Percentiles rank a stretch among this genome's conserved stretches.
Evolutionary conservation across 805 yeast species (phyloP).

Genomic region (Ogataea polymorpha): DNA sequence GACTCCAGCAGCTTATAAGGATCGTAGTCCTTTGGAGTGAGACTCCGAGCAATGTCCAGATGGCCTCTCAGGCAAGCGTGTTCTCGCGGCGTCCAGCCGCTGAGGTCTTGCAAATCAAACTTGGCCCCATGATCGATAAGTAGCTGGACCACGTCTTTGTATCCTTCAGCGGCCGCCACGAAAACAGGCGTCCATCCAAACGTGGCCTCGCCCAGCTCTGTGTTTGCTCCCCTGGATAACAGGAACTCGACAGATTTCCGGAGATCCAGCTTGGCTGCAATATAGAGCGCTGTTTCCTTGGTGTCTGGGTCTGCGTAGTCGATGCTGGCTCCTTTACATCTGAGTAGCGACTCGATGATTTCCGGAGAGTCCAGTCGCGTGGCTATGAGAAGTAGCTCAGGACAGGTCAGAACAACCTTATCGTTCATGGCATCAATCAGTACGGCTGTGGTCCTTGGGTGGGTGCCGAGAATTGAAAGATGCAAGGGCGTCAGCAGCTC

Average conservation of each 20-base stretch:
- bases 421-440: conserved; percentile 47
- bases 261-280: conserved; percentile 67
- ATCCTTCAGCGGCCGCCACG: conserved; percentile 87
- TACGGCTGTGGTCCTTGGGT: conserved; percentile 68
- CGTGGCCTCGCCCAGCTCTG: conserved; percentile 71
- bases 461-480: conserved; percentile 76
- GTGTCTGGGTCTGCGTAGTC: conserved; percentile 58
- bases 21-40: conserved; percentile 49
- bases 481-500: conserved; percentile 82
- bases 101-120: conserved; percentile 60
- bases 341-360: conserved; percentile 51
- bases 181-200: conserved; percentile 96
- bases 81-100: conserved; percentile 98
- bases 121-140: conserved; percentile 55
- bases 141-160: conserved; percentile 48
- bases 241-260: conserved; percentile 51
- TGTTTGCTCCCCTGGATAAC: conserved; percentile 58
- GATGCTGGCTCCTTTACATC: conserved; percentile 57
- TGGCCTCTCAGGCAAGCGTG: conserved; percentile 93
- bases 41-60: conserved; percentile 58
- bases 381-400: conserved; percentile 62
- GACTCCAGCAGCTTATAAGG: conserved; percentile 28
- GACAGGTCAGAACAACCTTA: conserved; percentile 42
- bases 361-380: conserved; percentile 61
- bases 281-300: conserved; percentile 79